Conservation (phyloP, 2,329 filamentous ascomycete species). For the Aspergillus luchuensis region DNA sequence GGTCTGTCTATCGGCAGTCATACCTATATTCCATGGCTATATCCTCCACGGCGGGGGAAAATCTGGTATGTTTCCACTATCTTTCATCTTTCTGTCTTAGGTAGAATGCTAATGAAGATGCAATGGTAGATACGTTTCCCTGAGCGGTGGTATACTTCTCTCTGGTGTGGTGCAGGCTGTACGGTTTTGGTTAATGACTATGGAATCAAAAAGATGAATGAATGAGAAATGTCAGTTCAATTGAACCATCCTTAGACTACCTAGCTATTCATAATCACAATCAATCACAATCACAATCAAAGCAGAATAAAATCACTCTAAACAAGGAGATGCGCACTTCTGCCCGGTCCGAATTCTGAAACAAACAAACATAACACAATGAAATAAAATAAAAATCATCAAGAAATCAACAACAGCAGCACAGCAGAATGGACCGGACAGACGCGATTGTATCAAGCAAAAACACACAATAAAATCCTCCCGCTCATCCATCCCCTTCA, state of each 20-base stretch:
- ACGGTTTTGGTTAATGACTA: no score
- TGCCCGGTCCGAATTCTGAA: constrained; percentile 42
- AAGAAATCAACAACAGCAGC: constrained; percentile 6
- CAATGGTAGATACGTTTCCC: no score
- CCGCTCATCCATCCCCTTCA: constrained; percentile 8
- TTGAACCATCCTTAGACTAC: neutral
- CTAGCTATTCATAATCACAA: neutral
- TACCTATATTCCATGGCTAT: no score
- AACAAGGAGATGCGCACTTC: constrained; percentile 49
- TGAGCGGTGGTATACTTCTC: no score
- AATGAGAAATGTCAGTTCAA: neutral
- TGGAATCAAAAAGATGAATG: neutral
- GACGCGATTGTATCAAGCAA: constrained; percentile 53
- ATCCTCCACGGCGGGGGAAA: no score
- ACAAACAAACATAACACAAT: constrained; percentile 22
- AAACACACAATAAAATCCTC: constrained; percentile 32
- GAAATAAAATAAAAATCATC: constrained; percentile 16
- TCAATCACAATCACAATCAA: constrained; percentile 1
- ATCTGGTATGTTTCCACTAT: no score
- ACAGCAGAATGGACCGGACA: constrained; percentile 36
- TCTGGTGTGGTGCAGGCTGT: no score
- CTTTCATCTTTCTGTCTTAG: no score
- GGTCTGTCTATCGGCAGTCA: no score
- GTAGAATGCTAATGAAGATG: no score
- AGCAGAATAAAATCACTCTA: constrained; percentile 11